phyloP scores from a whole-genome alignment of 23 red algal genomes.

The Gracilaria vermiculophylla region DNA sequence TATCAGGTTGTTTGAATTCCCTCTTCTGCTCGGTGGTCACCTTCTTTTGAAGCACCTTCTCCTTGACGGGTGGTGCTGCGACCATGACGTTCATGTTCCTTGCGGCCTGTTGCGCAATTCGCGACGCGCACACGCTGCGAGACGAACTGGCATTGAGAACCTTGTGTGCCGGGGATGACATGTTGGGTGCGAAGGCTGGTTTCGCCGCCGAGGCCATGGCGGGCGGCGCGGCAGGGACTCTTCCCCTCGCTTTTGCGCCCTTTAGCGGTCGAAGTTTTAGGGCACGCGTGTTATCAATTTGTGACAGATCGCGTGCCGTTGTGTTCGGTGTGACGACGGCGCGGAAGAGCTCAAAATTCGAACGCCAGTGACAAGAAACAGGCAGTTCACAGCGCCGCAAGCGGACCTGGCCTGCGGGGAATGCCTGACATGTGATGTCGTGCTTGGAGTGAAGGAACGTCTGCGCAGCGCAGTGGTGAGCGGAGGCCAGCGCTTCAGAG shows the following conservation, averaged over 20 bases:
- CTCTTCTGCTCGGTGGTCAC: slow-evolving; percentile 21
- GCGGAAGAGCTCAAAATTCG: too few relatives aligned
- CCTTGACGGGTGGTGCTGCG: not conserved
- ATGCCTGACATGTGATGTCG: too few relatives aligned
- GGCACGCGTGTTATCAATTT: not conserved
- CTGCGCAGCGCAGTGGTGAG: too few relatives aligned
- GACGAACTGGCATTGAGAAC: slow-evolving; percentile 18
- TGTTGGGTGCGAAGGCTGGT: not conserved
- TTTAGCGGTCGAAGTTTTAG: not conserved
- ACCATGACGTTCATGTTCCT: slow-evolving; percentile 7
- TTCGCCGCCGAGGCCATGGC: not conserved
- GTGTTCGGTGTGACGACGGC: not conserved
- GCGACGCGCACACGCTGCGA: slow-evolving; percentile 21
- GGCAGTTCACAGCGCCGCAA: too few relatives aligned
- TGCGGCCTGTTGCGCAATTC: slow-evolving; percentile 4
- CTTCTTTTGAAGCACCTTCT: slow-evolving; percentile 25
- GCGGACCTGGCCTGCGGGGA: too few relatives aligned
- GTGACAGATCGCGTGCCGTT: not conserved
- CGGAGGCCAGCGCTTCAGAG: too few relatives aligned
- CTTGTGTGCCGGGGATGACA: not conserved
- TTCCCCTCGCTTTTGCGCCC: not conserved
- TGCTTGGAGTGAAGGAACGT: too few relatives aligned
- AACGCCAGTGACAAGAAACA: too few relatives aligned
- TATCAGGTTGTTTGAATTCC: slow-evolving; percentile 46
- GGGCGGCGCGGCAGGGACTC: not conserved